A percentile compares a stretch with the other conserved stretches of the same genome.
phyloP scores from a whole-genome alignment of 2,329 filamentous ascomycete species.

The Aspergillus sp. region DNA sequence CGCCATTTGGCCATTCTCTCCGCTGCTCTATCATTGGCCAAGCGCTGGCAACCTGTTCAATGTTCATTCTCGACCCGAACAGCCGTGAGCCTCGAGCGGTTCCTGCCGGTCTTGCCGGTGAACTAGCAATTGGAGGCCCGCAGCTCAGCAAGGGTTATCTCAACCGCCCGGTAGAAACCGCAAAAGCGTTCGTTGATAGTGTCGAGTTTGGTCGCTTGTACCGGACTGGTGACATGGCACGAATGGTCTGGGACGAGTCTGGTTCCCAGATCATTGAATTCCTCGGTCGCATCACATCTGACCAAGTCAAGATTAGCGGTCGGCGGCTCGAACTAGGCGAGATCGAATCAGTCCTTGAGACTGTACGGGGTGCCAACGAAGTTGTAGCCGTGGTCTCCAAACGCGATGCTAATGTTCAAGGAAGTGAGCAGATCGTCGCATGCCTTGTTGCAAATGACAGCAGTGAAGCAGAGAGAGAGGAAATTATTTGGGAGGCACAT shows the following conservation, averaged over 20 bases:
- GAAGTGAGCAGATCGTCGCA: slow-evolving; percentile 30
- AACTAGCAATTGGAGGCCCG: slow-evolving; percentile 45
- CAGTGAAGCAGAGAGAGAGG: slow-evolving; percentile 11
- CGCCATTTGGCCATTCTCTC: slow-evolving; percentile 21
- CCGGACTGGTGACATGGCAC: slow-evolving; percentile 48
- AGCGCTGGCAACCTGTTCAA: slow-evolving; percentile 38
- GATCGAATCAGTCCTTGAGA: slow-evolving; percentile 55
- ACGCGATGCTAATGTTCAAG: slow-evolving; percentile 18
- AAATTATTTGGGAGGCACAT: slow-evolving; percentile 20
- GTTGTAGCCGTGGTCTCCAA: slow-evolving; percentile 28
- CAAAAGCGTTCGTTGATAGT: slow-evolving; percentile 29
- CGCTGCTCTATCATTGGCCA: slow-evolving; percentile 42
- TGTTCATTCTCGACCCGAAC: slow-evolving; percentile 31
- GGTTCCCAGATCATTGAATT: slow-evolving; percentile 63
- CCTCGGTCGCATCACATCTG: slow-evolving; percentile 74
- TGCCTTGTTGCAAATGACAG: slow-evolving; percentile 24
- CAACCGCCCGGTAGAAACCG: slow-evolving; percentile 28
- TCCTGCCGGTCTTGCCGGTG: slow-evolving; percentile 47
- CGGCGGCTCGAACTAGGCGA: slow-evolving; percentile 81
- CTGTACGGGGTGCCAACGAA: slow-evolving; percentile 23
- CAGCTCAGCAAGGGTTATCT: slow-evolving; percentile 35
- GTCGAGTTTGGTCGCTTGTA: slow-evolving; percentile 51
- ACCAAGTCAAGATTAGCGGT: slow-evolving; percentile 83
- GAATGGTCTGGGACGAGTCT: slow-evolving; percentile 64
- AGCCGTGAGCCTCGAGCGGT: slow-evolving; percentile 35